phyloP scores from a whole-genome alignment of 331 rosid species.

The Stylosanthes scabra region DNA sequence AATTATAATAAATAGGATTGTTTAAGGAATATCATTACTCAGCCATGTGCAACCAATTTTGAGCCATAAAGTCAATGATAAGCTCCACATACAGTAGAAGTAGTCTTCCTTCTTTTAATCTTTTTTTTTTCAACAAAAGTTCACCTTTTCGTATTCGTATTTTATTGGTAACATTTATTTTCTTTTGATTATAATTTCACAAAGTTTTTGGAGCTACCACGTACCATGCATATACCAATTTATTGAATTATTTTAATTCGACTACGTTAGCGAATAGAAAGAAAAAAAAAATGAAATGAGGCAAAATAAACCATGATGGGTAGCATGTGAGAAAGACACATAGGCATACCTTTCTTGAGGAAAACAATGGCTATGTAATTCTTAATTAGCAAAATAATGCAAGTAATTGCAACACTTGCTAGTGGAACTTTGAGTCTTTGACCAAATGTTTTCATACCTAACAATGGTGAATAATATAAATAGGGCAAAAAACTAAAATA shows the following conservation, averaged over 20 bases:
- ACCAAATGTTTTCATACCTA: constrained; percentile 57
- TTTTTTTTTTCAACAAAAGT: constrained; percentile 49
- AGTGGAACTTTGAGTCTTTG: constrained; percentile 63
- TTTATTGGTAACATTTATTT: constrained; percentile 32
- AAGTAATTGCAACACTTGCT: constrained; percentile 43
- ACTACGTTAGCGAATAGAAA: constrained; percentile 32
- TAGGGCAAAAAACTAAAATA: too few relatives aligned
- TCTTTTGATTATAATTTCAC: background rate
- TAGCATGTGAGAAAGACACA: constrained; percentile 62
- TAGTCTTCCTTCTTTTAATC: constrained; percentile 33
- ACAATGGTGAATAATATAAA: background rate
- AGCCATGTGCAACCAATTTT: constrained; percentile 72
- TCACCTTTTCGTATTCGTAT: constrained; percentile 44
- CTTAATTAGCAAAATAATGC: constrained; percentile 26
- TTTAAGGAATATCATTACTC: constrained; percentile 58
- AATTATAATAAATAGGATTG: constrained; percentile 38
- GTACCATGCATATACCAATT: constrained; percentile 25
- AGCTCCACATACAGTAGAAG: constrained; percentile 49
- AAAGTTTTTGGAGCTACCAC: constrained; percentile 25
- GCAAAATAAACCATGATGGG: constrained; percentile 50
- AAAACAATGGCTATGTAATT: constrained; percentile 51
- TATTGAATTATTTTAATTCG: constrained; percentile 5
- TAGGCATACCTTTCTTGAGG: constrained; percentile 56
- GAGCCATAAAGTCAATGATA: constrained; percentile 67
- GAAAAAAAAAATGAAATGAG: constrained; percentile 27